Evolutionary conservation across 805 yeast genomes (phyloP), one percentile per base, ranked within the genome.

Genomic region (Kuraishia cidri): DNA sequence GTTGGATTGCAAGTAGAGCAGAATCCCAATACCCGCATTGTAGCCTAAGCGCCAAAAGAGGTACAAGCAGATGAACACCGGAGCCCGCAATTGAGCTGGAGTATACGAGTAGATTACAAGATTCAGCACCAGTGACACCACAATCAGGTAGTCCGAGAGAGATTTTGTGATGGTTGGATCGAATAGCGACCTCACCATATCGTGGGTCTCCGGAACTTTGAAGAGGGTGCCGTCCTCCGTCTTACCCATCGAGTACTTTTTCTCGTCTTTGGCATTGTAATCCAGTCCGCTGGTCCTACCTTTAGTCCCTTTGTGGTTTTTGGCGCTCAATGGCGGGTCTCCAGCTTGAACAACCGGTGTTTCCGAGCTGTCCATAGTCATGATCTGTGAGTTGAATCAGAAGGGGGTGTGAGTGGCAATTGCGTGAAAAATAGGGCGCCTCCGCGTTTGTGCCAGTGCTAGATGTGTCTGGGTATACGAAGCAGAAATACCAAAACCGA

Each of bases 161-260:
- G 88, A 77, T 48, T 84, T 85, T 33, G 69, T 66, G 33, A 82
- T 54, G 1, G 79, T 69, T 3, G 94, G 92, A 56, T 84, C 90
- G 44, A 84, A 76, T 31, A 85, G 58, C 1, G 90, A 78, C 40
- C 85, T 66, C 22, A 84, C 80, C 92, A 84, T 83, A 49, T 84
- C 94, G 46, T 79, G 80, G 20, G 94, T 84, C 43, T 70, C 68
- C 1, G 83, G 82, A 24, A 66, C 69, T 21, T 52, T 44, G 40
- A 69, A 69, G 15, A 67, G 56, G 27, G 53, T 64, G 4, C 71
- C 72, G 10, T 47, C 42, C 39, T 63, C 60, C 21, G 72, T 64
- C 37, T 66, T 62, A 2, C 74, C 75, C 34, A 53, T 51, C 8
- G 42, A 41, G 32, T 41, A 41, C 20, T 39, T 35, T 7, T 16